Evolutionary conservation across 2,329 filamentous ascomycete genomes (phyloP).

Genomic region (Penicillium brasilianum): DNA sequence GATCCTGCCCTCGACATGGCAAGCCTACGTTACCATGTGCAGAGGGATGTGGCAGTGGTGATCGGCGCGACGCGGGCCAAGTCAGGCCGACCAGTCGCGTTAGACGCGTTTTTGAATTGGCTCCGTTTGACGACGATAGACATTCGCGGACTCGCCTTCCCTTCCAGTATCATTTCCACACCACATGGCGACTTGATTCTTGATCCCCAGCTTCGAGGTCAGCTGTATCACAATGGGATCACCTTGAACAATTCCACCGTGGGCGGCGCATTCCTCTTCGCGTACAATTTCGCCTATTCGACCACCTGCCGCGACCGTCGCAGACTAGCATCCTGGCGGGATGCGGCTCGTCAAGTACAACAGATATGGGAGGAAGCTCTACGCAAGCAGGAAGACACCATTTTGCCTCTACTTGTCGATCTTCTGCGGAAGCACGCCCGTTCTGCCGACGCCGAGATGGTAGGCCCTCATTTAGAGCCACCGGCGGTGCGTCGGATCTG

Average conservation of each 20-base stretch:
- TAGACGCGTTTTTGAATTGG: slow-evolving; percentile 5
- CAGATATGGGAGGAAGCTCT: slow-evolving; percentile 1
- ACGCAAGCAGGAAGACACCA: background rate
- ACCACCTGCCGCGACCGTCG: background rate
- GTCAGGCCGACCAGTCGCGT: slow-evolving; percentile 1
- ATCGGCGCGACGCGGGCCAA: slow-evolving; percentile 9
- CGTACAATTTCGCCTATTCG: background rate
- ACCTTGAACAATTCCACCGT: background rate
- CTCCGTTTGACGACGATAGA: background rate
- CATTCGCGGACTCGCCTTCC: background rate
- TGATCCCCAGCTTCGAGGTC: background rate
- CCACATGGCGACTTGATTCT: slow-evolving; percentile 2
- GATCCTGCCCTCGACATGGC: slow-evolving; percentile 10
- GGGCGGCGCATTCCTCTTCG: background rate
- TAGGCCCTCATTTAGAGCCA: background rate
- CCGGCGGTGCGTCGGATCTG: background rate
- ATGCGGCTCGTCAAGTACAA: background rate
- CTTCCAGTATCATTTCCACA: background rate
- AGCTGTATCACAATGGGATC: background rate
- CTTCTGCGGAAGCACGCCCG: background rate
- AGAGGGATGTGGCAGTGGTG: slow-evolving; percentile 5
- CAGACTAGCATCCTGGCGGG: background rate
- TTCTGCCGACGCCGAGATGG: background rate
- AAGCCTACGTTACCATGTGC: slow-evolving; percentile 1
- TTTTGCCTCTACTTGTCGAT: slow-evolving; percentile 1